phyloP scores from a whole-genome alignment of 2,329 filamentous ascomycete genomes.

The Exophiala xenobiotica region DNA sequence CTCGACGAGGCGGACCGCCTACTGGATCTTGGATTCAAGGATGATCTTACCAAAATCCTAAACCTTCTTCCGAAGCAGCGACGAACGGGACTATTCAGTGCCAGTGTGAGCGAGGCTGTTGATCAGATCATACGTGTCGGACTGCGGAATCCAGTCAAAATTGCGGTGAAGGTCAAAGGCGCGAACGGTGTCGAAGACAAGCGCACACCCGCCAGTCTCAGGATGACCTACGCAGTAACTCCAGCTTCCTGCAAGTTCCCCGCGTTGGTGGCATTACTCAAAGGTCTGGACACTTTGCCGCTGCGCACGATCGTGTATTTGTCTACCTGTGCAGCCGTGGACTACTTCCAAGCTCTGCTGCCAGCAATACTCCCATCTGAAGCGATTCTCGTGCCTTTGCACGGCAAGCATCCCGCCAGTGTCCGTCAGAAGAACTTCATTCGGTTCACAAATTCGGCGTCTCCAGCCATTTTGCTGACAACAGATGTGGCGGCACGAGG shows the following conservation, averaged over 20 bases:
- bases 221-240: constrained; percentile 79
- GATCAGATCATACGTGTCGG: constrained; percentile 90
- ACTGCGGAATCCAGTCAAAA: constrained; percentile 88
- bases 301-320: constrained; percentile 88
- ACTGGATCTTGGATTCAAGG: constrained; percentile 90
- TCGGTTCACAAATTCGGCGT: constrained; percentile 71
- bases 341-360: constrained; percentile 85
- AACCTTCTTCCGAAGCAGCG: constrained; percentile 85
- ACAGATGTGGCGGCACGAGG: constrained; percentile 90
- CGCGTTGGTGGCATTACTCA: constrained; percentile 68
- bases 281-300: constrained; percentile 68
- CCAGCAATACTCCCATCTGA: constrained; percentile 65
- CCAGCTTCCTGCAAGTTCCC: constrained; percentile 79
- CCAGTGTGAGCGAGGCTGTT: constrained; percentile 92
- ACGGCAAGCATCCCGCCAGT: constrained; percentile 87
- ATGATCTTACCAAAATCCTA: constrained; percentile 73
- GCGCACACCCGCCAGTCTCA: constrained; percentile 81
- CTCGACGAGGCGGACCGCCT: constrained; percentile 93
- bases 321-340: constrained; percentile 89
- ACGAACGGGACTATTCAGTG: constrained; percentile 89
- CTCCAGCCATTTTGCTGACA: constrained; percentile 79
- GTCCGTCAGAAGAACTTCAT: constrained; percentile 85
- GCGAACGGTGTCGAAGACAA: constrained; percentile 74
- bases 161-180: constrained; percentile 87
- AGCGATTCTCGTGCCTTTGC: constrained; percentile 74